Evolutionary conservation across 345 rosid species (phyloP), one percentile per base, ranked within the genome.

Genomic region (Syzygium aqueum): DNA sequence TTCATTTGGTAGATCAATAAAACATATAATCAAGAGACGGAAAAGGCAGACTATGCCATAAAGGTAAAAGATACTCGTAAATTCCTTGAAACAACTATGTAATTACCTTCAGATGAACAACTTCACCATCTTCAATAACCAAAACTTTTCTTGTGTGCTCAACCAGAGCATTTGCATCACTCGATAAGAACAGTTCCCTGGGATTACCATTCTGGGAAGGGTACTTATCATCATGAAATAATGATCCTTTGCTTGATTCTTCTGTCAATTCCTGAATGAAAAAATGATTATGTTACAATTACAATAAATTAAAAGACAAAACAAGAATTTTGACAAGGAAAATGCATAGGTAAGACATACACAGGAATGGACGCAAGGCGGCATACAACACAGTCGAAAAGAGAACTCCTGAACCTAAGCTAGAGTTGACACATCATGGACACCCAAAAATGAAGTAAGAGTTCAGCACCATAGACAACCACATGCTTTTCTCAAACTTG

Each of bases 101-200:
- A 33, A 57, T 33, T 90, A 97, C 99, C 99, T 97, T 96, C 51
- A 96, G 92, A 90, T 95, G 92, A 87, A 96, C 96, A 85, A 96
- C 96, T 95, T 97, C 99, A 65, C 92, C 94, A 86, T 97, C 99
- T 92, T 97, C 98, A 91, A 97, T 95, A 91, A 94, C 92, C 94
- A 97, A 88, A 88, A 95, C 99, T 88, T 89, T 96, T 91, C 92
- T 96, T 30, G 99, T 97, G 89, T 97, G 99, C 91, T 96, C 99
- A 90, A 97, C 93, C 88, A 97, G 92, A 84, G 99, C 99, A 87
- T 92, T 93, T 16, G 96, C 96, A 90, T 96, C 99, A 92, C 96
- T 97, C 67, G 96, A 96, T 82, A 97, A 91, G 86, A 96, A 97
- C 85, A 97, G 89, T 87, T 97, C 99, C 91, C 93, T 94, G 67